phyloP scores from a whole-genome alignment of 2,329 filamentous ascomycete species.

The Arachnopeziza araneosa region DNA sequence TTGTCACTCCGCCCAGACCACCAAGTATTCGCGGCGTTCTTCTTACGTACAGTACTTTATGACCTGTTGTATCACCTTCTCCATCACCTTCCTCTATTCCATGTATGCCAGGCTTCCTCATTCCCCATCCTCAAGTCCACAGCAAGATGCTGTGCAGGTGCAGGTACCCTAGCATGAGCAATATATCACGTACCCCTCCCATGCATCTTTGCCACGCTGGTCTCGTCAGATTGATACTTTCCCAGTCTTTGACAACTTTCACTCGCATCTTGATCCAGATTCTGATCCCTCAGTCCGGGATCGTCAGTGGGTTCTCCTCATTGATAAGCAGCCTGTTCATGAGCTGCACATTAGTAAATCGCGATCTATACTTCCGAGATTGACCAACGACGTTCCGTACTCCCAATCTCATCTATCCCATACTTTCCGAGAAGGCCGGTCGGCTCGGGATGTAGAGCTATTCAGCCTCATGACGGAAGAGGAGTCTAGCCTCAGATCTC shows the following conservation, averaged over 20 bases:
- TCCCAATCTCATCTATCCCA: background rate
- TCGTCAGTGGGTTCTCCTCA: background rate
- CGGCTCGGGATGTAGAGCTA: background rate
- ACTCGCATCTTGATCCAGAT: background rate
- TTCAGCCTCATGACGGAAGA: background rate
- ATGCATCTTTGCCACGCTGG: background rate
- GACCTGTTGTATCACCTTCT: background rate
- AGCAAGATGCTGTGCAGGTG: background rate
- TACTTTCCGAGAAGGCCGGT: background rate
- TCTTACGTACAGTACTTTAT: background rate
- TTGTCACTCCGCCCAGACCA: background rate
- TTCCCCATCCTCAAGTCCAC: background rate
- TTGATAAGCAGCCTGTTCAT: background rate
- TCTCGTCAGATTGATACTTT: background rate
- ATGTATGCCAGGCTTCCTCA: too few species aligned
- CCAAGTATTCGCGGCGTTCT: background rate
- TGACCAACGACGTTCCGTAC: background rate
- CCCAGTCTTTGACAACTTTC: background rate
- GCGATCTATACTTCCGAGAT: background rate
- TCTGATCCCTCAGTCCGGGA: background rate
- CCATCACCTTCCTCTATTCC: background rate
- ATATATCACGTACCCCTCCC: background rate
- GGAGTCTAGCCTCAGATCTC: background rate
- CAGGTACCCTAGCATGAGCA: background rate
- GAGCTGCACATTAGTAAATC: background rate